Evolutionary conservation across 139 green algal genomes (phyloP).

Genomic region (Gonium pectorale): DNA sequence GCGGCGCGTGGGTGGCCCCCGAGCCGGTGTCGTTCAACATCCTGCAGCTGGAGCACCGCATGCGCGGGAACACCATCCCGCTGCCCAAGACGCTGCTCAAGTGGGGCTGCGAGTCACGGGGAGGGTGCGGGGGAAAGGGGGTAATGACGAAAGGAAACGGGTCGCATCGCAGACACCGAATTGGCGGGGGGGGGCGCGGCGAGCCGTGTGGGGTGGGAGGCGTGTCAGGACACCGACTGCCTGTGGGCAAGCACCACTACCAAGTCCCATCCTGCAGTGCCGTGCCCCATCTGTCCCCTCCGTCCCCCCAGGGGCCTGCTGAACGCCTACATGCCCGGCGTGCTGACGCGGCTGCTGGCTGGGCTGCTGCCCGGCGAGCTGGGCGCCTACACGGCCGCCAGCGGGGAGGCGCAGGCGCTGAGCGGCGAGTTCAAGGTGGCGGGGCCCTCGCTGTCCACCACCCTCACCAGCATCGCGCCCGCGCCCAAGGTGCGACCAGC

Average conservation of each 20-base stretch:
- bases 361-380: constrained; percentile 67
- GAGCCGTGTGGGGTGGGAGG: no score
- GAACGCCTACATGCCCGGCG: constrained; percentile 51
- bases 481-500: constrained; percentile 16
- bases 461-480: constrained; percentile 14
- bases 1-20: constrained; percentile 40
- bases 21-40: constrained; percentile 50
- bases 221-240: no score
- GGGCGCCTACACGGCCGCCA: constrained; percentile 70
- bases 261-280: no score
- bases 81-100: constrained; percentile 44
- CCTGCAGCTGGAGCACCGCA: constrained; percentile 58
- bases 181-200: background rate
- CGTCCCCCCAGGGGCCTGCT: constrained; percentile 48
- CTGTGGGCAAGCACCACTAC: no score
- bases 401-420: constrained; percentile 57
- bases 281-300: background rate
- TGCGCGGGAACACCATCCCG: constrained; percentile 52
- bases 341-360: constrained; percentile 62
- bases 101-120: background rate
- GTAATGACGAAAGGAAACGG: no score
- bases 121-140: background rate
- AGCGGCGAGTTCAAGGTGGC: constrained; percentile 59
- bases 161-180: no score
- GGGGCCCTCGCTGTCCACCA: constrained; percentile 29